Evolutionary conservation across 805 yeast species (phyloP), one percentile per base, ranked within the genome.

Genomic region (Starmerella stellata): DNA sequence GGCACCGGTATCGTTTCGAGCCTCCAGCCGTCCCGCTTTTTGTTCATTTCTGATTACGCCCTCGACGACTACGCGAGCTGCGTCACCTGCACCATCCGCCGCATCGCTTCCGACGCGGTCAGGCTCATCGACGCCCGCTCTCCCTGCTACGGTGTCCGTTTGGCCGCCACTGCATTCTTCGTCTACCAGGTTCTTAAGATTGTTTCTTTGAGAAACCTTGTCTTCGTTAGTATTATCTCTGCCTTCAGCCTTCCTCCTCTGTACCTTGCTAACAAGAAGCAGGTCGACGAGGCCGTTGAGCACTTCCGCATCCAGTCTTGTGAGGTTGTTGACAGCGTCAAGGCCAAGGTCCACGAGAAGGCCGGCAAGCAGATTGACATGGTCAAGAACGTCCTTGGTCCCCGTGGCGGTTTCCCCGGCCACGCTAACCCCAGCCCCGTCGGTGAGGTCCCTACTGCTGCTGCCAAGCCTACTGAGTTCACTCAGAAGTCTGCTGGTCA

Each of bases 1-100:
- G 94, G 94, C 47, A 60, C 60, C 37, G 95, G 95, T 16, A 66
- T 85, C 45, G 75, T 87, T 44, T 69, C 83, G 44, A 71, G 74
- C 51, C 74, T 78, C 66, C 75, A 69, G 57, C 81, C 90, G 39
- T 62, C 70, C n/a, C 64, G 68, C 48, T 56, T 59, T 45, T 34
- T 51, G 35, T 48, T 50, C 30, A 60, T 56, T 55, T 60, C 68
- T 52, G 50, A 54, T 50, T 45, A 50, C 34, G 43, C 63, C 52
- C 58, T 63, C 45, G 54, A 62, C 58, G 37, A 51, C 54, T 38
- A 61, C 63, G 52, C 73, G 68, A 40, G 55, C 53, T 37, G 40
- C 41, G 52, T 56, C 32, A 45, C 55, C 29, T 46, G 69, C 38
- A 63, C 68, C 40, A 56, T 61, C 42, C 54, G 51, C 38, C 46